Conservation (phyloP, 2,329 filamentous ascomycete species). For the Beauveria medogensis region DNA sequence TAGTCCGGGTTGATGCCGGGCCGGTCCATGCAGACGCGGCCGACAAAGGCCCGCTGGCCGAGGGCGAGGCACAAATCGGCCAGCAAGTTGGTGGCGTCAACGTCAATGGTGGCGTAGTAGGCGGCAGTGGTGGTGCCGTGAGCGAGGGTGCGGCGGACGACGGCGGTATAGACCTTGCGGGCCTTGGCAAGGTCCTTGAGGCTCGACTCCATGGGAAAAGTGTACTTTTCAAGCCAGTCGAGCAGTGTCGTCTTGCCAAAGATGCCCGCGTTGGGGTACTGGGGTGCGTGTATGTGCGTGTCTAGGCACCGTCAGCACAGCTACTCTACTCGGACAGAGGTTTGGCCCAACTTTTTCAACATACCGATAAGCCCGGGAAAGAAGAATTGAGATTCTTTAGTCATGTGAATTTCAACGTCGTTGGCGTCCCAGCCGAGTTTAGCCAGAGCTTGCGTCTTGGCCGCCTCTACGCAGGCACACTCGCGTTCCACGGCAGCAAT, state of each 20-base stretch:
- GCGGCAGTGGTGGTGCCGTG: slow-evolving; percentile 89
- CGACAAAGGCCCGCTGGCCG: slow-evolving; percentile 86
- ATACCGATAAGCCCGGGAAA: slow-evolving; percentile 76
- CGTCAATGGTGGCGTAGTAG: slow-evolving; percentile 91
- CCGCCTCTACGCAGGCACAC: slow-evolving; percentile 23
- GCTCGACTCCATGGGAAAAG: slow-evolving; percentile 83
- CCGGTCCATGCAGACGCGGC: slow-evolving; percentile 91
- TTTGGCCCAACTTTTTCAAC: slow-evolving; percentile 13
- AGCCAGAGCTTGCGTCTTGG: slow-evolving; percentile 27
- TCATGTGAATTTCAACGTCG: slow-evolving; percentile 29
- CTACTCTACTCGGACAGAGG: no score
- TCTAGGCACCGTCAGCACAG: slow-evolving; percentile 42
- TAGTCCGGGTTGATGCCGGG: slow-evolving; percentile 57
- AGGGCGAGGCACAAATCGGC: slow-evolving; percentile 69
- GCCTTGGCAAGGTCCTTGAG: slow-evolving; percentile 58
- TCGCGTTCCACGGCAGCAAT: slow-evolving; percentile 41
- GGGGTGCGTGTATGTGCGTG: slow-evolving; percentile 89
- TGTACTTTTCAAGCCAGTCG: slow-evolving; percentile 90
- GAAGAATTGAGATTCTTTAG: slow-evolving; percentile 57
- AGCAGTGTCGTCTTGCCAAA: slow-evolving; percentile 91
- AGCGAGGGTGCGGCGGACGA: slow-evolving; percentile 71
- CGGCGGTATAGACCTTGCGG: slow-evolving; percentile 64
- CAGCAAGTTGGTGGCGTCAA: slow-evolving; percentile 82
- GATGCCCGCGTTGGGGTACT: slow-evolving; percentile 89
- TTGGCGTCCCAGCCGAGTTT: slow-evolving; percentile 36